Evolutionary conservation across 2,329 filamentous ascomycete species (phyloP).

Genomic region (Polychaeton citri): DNA sequence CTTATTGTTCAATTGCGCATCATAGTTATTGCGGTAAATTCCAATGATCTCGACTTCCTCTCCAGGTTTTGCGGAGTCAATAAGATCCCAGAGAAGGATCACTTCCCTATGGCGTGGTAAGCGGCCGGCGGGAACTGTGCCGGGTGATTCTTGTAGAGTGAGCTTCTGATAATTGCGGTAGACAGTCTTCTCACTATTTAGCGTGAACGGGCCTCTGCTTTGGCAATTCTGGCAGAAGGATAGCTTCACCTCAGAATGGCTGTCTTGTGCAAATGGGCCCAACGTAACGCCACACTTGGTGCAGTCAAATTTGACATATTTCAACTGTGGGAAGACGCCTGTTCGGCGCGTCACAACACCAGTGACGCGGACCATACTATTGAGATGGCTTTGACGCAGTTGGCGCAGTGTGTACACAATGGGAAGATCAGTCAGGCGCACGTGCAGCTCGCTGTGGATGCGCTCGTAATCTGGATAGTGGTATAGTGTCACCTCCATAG

Average conservation of each 20-base stretch:
- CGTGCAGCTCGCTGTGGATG: slow-evolving; percentile 95
- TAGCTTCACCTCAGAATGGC: slow-evolving; percentile 90
- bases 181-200: slow-evolving; percentile 95
- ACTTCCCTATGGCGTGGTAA: slow-evolving; percentile 88
- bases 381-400: slow-evolving; percentile 86
- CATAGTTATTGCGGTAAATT: slow-evolving; percentile 96
- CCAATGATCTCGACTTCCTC: slow-evolving; percentile 97
- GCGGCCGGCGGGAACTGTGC: slow-evolving; percentile 89
- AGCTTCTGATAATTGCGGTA: slow-evolving; percentile 98
- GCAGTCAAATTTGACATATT: slow-evolving; percentile 98
- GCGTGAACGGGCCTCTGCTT: slow-evolving; percentile 81
- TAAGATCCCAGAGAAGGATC: slow-evolving; percentile 90
- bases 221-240: slow-evolving; percentile 95
- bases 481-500: slow-evolving; percentile 88
- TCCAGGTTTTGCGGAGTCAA: slow-evolving; percentile 90
- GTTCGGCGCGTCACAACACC: slow-evolving; percentile 90
- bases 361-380: slow-evolving; percentile 85
- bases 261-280: slow-evolving; percentile 94
- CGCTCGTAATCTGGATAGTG: slow-evolving; percentile 97
- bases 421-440: slow-evolving; percentile 88
- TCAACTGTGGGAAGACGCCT: slow-evolving; percentile 93
- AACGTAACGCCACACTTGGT: slow-evolving; percentile 82
- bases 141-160: slow-evolving; percentile 91
- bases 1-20: slow-evolving; percentile 93
- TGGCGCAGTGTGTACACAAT: slow-evolving; percentile 92